Conservation (phyloP, 176 grass and related monocot genomes). For the Oryza meridionalis region DNA sequence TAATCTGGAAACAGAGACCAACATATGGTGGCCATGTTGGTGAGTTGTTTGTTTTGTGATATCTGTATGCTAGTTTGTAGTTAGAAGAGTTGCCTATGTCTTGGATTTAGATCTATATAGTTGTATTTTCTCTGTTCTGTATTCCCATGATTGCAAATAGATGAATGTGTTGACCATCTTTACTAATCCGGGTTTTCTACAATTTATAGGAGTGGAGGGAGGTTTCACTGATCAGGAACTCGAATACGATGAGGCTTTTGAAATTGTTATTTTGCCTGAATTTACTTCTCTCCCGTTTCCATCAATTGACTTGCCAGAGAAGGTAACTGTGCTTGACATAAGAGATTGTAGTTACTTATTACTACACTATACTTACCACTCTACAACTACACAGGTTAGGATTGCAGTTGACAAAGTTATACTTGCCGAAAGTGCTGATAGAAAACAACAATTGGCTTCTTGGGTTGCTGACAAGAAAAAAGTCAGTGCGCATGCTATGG, state of each 20-base stretch:
- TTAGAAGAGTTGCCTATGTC: neutral
- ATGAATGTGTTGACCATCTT: neutral
- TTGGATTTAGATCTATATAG: slow-evolving; percentile 6
- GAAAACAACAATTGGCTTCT: slow-evolving; percentile 81
- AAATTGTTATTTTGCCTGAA: slow-evolving; percentile 88
- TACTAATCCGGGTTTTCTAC: slow-evolving; percentile 4
- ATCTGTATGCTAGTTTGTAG: neutral
- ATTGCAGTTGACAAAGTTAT: slow-evolving; percentile 87
- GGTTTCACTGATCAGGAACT: slow-evolving; percentile 89
- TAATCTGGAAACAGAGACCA: neutral
- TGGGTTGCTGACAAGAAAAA: slow-evolving; percentile 93
- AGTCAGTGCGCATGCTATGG: slow-evolving; percentile 77
- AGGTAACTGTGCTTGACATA: slow-evolving; percentile 53
- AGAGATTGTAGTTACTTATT: slow-evolving; percentile 4
- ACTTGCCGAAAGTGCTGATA: slow-evolving; percentile 80
- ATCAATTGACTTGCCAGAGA: slow-evolving; percentile 94
- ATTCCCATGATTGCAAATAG: slow-evolving; percentile 3
- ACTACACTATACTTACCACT: slow-evolving; percentile 18
- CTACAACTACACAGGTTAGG: slow-evolving; percentile 66
- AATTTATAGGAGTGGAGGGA: slow-evolving; percentile 81
- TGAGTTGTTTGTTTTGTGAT: neutral
- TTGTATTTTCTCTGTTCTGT: neutral
- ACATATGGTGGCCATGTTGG: neutral
- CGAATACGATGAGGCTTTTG: slow-evolving; percentile 73
- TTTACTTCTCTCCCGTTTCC: slow-evolving; percentile 85